These are phyloP conservation scores for Digitaria exilis DNA, from an alignment of 202 grass and related monocot genomes.

Conservation along the genomic window DNA sequence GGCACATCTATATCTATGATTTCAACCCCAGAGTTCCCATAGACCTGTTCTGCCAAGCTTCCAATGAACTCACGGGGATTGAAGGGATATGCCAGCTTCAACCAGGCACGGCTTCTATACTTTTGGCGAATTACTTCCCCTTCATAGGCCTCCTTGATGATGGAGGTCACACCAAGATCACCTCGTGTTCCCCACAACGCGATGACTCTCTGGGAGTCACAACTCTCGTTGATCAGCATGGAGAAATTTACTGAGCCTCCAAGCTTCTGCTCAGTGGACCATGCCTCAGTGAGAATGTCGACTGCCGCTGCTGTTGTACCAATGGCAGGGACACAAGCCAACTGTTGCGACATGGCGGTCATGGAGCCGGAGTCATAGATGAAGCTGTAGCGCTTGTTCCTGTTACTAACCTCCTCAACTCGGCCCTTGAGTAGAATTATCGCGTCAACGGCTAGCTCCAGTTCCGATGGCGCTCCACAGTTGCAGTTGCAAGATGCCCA, in stretches of 20 bases:
- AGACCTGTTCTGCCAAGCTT: background rate
- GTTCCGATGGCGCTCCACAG: background rate
- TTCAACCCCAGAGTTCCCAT: background rate
- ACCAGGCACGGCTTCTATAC: background rate
- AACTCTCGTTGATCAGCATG: background rate
- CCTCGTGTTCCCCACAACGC: background rate
- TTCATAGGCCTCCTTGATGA: background rate
- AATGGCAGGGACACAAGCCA: background rate
- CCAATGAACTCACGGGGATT: background rate
- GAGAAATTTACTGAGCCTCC: background rate
- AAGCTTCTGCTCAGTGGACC: background rate
- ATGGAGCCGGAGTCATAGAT: background rate
- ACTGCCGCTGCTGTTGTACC: background rate
- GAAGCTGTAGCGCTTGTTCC: background rate
- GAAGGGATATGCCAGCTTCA: background rate
- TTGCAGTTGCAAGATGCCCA: too few relatives aligned
- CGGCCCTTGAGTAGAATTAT: background rate
- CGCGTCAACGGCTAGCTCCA: background rate
- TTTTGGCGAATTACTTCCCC: background rate
- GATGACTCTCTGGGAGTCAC: background rate
- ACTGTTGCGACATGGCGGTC: background rate
- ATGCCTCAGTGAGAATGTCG: background rate
- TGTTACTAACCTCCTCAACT: constrained; percentile 6
- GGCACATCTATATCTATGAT: too few relatives aligned
- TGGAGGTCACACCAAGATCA: background rate